Evolutionary conservation across 1,284 basidiomycete genomes (phyloP).

Genomic region (Marasmius oreades): DNA sequence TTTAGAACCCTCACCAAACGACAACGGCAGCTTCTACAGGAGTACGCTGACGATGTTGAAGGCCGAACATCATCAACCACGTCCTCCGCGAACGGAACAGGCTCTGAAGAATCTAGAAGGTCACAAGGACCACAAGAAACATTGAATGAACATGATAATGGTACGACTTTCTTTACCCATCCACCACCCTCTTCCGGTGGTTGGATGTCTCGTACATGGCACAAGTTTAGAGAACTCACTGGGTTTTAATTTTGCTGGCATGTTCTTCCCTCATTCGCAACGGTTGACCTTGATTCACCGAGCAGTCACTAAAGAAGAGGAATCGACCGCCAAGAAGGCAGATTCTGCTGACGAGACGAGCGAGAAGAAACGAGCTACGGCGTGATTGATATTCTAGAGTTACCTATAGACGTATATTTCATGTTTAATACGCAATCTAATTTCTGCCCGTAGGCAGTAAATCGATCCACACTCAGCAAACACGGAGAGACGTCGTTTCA

Average conservation of each 20-base stretch:
- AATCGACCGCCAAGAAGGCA: slow-evolving; percentile 14
- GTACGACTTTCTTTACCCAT: slow-evolving; percentile 68
- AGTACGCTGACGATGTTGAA: slow-evolving; percentile 92
- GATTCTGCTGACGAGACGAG: slow-evolving; percentile 20
- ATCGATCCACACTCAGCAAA: slow-evolving; percentile 9
- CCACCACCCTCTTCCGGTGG: slow-evolving; percentile 50
- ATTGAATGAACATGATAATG: slow-evolving; percentile 51
- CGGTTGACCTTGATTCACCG: slow-evolving; percentile 7
- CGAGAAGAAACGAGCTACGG: slow-evolving; percentile 38
- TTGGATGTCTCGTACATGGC: slow-evolving; percentile 68
- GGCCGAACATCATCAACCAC: slow-evolving; percentile 45
- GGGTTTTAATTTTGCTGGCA: slow-evolving; percentile 60
- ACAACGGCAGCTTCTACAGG: slow-evolving; percentile 86
- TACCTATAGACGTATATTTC: slow-evolving; percentile 18
- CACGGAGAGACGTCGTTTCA: no score
- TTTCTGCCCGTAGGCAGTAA: slow-evolving; percentile 6
- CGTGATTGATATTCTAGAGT: slow-evolving; percentile 28
- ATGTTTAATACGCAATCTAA: slow-evolving; percentile 15
- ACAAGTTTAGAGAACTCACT: slow-evolving; percentile 64
- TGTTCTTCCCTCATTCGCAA: slow-evolving; percentile 26
- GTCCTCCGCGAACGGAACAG: slow-evolving; percentile 14
- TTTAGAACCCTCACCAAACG: slow-evolving; percentile 74
- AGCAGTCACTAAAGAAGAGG: slow-evolving; percentile 10
- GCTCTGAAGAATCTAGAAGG: slow-evolving; percentile 21
- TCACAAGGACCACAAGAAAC: slow-evolving; percentile 25